phyloP scores from a whole-genome alignment of 805 yeast species.

The Nakazawaea wyomingensis region DNA sequence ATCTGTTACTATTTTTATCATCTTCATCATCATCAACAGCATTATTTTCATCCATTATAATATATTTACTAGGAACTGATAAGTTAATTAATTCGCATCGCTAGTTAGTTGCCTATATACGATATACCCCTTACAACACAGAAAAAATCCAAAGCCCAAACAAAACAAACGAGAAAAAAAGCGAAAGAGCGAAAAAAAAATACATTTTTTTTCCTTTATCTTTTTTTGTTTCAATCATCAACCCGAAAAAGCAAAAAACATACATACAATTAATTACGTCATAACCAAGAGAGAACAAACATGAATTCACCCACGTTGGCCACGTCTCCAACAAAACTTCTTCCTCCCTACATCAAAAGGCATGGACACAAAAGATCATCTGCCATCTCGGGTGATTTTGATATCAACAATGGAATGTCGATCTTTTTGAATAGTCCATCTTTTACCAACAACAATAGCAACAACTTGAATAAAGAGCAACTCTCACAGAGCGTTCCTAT shows the following conservation, averaged over 20 bases:
- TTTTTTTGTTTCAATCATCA: not conserved
- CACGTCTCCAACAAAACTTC: conserved; percentile 1
- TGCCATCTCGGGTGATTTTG: conserved; percentile 85
- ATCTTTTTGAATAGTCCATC: conserved; percentile 19
- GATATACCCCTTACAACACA: no score
- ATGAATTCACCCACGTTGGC: not conserved
- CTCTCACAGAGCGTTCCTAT: conserved; percentile 3
- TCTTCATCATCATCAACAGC: not conserved
- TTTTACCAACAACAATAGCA: conserved; percentile 9
- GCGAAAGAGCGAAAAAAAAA: not conserved
- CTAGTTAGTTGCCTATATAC: no score
- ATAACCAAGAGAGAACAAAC: not conserved
- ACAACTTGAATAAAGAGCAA: not conserved
- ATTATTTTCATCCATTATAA: not conserved
- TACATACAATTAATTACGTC: not conserved
- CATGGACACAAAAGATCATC: conserved; percentile 85
- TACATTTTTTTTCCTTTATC: not conserved
- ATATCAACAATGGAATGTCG: conserved; percentile 24
- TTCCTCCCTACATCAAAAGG: conserved; percentile 29
- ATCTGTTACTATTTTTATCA: not conserved
- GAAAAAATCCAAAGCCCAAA: no score
- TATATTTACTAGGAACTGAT: no score
- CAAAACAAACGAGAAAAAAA: no score
- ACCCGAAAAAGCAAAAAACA: no score
- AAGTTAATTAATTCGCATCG: no score